Evolutionary conservation across 352 stramenopile genomes (phyloP).

Genomic region (Phytophthora niederhauseri): DNA sequence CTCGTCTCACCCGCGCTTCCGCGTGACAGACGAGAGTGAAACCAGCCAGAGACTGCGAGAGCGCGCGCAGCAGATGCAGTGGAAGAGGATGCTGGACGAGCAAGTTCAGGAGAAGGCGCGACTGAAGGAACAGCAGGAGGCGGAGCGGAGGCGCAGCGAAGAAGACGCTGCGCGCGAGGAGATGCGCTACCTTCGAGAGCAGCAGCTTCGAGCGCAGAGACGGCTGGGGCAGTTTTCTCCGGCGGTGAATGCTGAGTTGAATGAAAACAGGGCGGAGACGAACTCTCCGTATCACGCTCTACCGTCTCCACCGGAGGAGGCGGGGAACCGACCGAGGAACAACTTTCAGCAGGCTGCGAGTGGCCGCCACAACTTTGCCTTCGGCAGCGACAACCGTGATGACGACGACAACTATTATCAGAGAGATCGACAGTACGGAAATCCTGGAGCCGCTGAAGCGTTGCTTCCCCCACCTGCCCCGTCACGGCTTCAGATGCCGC

Average conservation of each 20-base stretch:
- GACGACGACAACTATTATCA: conserved; percentile 31
- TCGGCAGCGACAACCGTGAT: conserved; percentile 14
- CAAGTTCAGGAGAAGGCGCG: conserved; percentile 75
- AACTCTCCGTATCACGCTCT: conserved; percentile 22
- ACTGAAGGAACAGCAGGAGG: conserved; percentile 52
- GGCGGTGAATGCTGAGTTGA: conserved; percentile 13
- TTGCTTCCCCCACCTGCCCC: conserved; percentile 35
- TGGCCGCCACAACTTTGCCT: conserved; percentile 22
- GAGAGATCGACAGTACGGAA: conserved; percentile 21
- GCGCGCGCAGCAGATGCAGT: conserved; percentile 73
- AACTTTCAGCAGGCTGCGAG: conserved; percentile 24
- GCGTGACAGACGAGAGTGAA: conserved; percentile 59
- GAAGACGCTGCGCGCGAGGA: conserved; percentile 54
- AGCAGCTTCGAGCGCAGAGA: conserved; percentile 68
- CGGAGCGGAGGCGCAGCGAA: conserved; percentile 44
- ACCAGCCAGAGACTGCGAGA: conserved; percentile 60
- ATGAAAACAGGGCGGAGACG: conserved; percentile 16
- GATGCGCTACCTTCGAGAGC: conserved; percentile 52
- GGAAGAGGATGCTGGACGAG: conserved; percentile 69
- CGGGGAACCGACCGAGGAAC: conserved; percentile 15
- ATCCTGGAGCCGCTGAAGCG: conserved; percentile 3
- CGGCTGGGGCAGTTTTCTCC: conserved; percentile 37
- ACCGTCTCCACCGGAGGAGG: conserved; percentile 19
- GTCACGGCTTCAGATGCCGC: conserved; percentile 23
- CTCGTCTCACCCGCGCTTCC: conserved; percentile 53